Evolutionary conservation across 805 yeast genomes (phyloP), one percentile per base, ranked within the genome.

Genomic region (Dipodascus geniculatus): DNA sequence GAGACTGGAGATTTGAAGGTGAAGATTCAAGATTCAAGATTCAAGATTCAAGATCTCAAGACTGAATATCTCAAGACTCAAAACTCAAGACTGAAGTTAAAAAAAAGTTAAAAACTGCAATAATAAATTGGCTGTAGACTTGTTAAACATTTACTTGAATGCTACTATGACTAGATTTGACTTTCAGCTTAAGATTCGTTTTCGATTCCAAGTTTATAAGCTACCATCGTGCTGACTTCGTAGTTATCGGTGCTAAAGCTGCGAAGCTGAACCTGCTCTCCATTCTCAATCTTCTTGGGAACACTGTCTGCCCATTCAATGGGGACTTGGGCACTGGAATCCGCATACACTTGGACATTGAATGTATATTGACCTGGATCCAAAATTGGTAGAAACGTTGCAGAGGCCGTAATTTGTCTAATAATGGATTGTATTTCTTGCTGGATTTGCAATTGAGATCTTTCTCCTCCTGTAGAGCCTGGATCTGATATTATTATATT

Each of bases 361-460:
- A 90, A 88, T 0, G 96, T 86, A 62, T 83, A 80, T 11, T 74
- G 74, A 14, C 76, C 80, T 9, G 49, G 49, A 9, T 78, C 79
- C 24, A 90, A 69, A 22, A 83, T 76, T 0, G 98, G 98, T 44
- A 90, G 73, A 64, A 89, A 88, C 0, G 96, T 80, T 1, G 86
- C 87, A 47, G 93, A 82, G 0, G 96, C 87, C 0, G 96, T 87
- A 51, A 90, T 85, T 61, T 90, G 97, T 52, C 96, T 77, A 42
- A 90, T 81, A 3, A 90, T 82, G 0, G 88, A 80, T 65, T 87
- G 91, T n/a, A 89, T 87, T 58, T 88, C 93, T 51, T 69, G 72
- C 59, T 85, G 90, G 2, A 83, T 78, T 31, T 76, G 77, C 2
- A 74, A 79, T 31, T 62, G 70, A 22, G 70, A 58, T 57, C 72